phyloP scores from a whole-genome alignment of 2,329 filamentous ascomycete species.

The Aspergillus floridensis region DNA sequence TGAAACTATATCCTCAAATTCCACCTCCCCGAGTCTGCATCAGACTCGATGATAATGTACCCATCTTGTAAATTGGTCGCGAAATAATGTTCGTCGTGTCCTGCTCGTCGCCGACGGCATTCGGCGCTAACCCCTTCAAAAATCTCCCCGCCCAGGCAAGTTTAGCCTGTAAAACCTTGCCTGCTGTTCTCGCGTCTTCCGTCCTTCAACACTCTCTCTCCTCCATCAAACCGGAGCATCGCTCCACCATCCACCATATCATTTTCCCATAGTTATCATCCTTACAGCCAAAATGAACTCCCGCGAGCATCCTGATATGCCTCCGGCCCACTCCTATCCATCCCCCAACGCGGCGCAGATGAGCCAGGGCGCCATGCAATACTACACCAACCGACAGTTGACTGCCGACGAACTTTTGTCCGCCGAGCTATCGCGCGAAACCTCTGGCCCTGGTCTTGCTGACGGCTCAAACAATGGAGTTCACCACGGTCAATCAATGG shows the following conservation, averaged over 20 bases:
- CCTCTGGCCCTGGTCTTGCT: constrained; percentile 45
- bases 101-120: constrained; percentile 30
- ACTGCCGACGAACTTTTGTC: constrained; percentile 49
- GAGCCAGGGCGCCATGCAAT: constrained; percentile 43
- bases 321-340: constrained; percentile 45
- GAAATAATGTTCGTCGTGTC: constrained; percentile 33
- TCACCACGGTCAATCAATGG: constrained; percentile 42
- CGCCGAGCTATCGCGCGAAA: constrained; percentile 48
- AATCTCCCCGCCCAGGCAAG: constrained; percentile 31
- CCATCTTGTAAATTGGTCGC: constrained; percentile 19
- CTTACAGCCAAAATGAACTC: constrained; percentile 36
- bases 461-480: constrained; percentile 40
- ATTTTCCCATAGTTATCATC: constrained; percentile 11
- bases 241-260: constrained; percentile 28
- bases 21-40: constrained; percentile 12
- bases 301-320: constrained; percentile 44
- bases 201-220: constrained; percentile 24
- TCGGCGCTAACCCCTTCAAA: constrained; percentile 38
- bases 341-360: constrained; percentile 46
- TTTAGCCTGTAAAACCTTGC: constrained; percentile 40
- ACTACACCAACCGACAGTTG: constrained; percentile 44
- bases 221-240: constrained; percentile 31
- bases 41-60: constrained; percentile 14
- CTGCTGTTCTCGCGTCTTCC: constrained; percentile 31
- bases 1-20: constrained; percentile 25